phyloP scores from a whole-genome alignment of 495 filamentous ascomycete species.

The Podospora pseudocomata region DNA sequence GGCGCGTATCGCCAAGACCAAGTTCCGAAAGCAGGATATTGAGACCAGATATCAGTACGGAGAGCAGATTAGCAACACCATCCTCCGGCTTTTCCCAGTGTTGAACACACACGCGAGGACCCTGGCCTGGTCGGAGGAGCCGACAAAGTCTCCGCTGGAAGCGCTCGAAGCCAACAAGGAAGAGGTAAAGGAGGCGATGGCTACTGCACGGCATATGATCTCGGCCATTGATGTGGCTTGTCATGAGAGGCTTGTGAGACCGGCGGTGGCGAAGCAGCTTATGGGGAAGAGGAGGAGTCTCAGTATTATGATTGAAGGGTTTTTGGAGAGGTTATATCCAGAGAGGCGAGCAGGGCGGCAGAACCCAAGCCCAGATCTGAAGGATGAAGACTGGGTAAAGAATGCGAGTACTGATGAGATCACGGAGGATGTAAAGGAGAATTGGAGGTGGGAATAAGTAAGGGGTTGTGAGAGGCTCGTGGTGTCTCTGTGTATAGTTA shows the following conservation, averaged over 20 bases:
- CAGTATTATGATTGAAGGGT: slow-evolving; percentile 30
- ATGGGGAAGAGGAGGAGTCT: slow-evolving; percentile 30
- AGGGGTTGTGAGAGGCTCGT: background rate
- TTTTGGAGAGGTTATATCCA: slow-evolving; percentile 21
- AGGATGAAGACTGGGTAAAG: background rate
- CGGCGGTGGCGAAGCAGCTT: slow-evolving; percentile 16
- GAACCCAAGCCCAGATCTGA: background rate
- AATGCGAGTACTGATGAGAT: background rate
- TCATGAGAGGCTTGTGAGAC: slow-evolving; percentile 21
- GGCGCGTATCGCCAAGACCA: slow-evolving; percentile 33
- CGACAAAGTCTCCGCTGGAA: slow-evolving; percentile 21
- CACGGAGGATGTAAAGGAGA: background rate
- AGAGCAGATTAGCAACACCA: slow-evolving; percentile 33
- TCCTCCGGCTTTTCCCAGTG: slow-evolving; percentile 40
- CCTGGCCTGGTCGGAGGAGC: slow-evolving; percentile 19
- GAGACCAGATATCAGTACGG: slow-evolving; percentile 27
- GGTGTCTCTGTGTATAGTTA: background rate
- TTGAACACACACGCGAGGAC: slow-evolving; percentile 30
- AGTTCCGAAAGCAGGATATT: slow-evolving; percentile 17
- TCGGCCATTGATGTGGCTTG: slow-evolving; percentile 37
- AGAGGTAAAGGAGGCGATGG: slow-evolving; percentile 33
- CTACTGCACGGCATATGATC: slow-evolving; percentile 42
- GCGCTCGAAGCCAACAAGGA: slow-evolving; percentile 11
- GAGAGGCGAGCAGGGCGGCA: slow-evolving; percentile 15
- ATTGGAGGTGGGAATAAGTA: background rate